Evolutionary conservation across 108 stramenopile species (phyloP).

Genomic region (Pseudonitzschia multiseries): DNA sequence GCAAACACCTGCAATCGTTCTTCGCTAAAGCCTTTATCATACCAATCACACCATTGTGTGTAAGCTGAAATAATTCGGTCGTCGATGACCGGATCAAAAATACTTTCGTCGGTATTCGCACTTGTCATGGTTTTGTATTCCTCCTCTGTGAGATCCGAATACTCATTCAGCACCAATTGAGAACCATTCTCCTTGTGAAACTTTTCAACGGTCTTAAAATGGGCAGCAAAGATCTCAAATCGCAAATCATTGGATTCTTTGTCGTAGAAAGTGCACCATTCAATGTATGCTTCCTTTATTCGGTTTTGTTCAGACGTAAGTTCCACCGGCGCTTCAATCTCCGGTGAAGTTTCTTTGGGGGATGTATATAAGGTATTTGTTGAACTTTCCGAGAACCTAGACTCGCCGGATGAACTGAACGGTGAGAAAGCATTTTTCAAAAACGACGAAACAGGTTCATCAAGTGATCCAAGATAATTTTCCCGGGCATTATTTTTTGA

Average conservation of each 20-base stretch:
- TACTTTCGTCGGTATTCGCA: background rate
- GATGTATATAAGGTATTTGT: background rate
- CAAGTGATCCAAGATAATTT: background rate
- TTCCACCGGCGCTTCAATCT: background rate
- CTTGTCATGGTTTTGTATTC: background rate
- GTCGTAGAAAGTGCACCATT: background rate
- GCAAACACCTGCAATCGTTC: conserved; percentile 2
- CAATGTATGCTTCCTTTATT: background rate
- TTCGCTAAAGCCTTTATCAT: background rate
- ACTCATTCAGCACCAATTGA: background rate
- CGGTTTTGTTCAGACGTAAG: background rate
- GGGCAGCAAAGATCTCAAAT: background rate
- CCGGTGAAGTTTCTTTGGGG: background rate
- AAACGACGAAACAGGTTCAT: background rate
- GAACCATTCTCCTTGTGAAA: background rate
- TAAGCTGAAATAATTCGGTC: background rate
- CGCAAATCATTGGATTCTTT: background rate
- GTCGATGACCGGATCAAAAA: background rate
- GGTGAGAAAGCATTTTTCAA: background rate
- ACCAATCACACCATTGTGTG: conserved; percentile 3
- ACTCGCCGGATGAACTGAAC: background rate
- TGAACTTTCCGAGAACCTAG: background rate
- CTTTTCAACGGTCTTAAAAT: background rate
- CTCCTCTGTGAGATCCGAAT: background rate
- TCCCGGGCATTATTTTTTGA: background rate